Evolutionary conservation across 2,329 filamentous ascomycete species (phyloP).

Genomic region (Monilinia fructicola): DNA sequence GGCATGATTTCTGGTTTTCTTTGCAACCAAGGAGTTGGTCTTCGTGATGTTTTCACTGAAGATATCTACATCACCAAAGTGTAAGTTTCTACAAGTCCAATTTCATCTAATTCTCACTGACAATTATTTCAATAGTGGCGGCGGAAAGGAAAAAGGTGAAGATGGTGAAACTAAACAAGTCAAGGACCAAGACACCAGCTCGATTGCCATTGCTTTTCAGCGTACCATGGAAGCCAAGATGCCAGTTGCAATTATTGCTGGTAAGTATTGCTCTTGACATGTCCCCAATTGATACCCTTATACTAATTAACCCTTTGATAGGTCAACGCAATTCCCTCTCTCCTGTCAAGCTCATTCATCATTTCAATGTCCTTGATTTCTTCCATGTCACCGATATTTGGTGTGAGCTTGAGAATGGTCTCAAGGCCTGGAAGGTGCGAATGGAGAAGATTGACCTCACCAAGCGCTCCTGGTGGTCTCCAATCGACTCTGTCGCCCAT

Average conservation of each 20-base stretch:
- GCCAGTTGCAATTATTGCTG: slow-evolving; percentile 57
- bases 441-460: slow-evolving; percentile 61
- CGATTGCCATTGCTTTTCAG: slow-evolving; percentile 25
- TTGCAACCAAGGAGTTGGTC: slow-evolving; percentile 54
- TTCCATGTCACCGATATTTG: slow-evolving; percentile 70
- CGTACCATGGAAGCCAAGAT: slow-evolving; percentile 48
- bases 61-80: slow-evolving; percentile 64
- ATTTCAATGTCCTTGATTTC: slow-evolving; percentile 66
- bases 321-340: slow-evolving; percentile 52
- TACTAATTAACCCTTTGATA: slow-evolving; percentile 40
- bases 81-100: slow-evolving; percentile 44
- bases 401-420: slow-evolving; percentile 53
- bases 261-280: slow-evolving; percentile 42
- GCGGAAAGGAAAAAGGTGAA: slow-evolving; percentile 50
- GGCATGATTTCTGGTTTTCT: slow-evolving; percentile 57
- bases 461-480: slow-evolving; percentile 59
- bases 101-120: slow-evolving; percentile 20
- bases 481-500: slow-evolving; percentile 26
- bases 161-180: slow-evolving; percentile 44
- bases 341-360: slow-evolving; percentile 52
- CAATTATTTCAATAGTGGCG: slow-evolving; percentile 48
- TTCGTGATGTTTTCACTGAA: slow-evolving; percentile 57
- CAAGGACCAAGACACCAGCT: slow-evolving; percentile 47
- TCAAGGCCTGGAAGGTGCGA: slow-evolving; percentile 53
- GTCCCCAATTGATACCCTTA: neutral